Percentiles rank a stretch among this genome's conserved stretches.
These are phyloP conservation scores for Sarocladium brachiariae DNA, from an alignment of 2,329 filamentous ascomycete genomes.

Conservation along the genomic window DNA sequence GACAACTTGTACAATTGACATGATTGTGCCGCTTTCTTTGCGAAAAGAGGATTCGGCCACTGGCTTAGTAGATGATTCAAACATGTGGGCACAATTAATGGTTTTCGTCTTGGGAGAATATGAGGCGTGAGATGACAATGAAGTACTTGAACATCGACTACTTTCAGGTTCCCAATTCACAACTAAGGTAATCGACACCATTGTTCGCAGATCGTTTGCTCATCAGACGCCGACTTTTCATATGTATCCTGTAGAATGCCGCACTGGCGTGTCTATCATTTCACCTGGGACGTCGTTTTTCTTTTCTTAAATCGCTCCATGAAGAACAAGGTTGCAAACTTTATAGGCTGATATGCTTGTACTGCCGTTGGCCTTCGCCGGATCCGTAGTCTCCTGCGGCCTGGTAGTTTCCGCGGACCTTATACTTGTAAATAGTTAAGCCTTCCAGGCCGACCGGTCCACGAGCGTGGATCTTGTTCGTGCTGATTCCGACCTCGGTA, in stretches of 20 bases:
- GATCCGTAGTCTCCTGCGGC: conserved; percentile 69
- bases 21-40: background rate
- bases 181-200: too few relatives aligned
- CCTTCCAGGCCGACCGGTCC: conserved; percentile 93
- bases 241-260: background rate
- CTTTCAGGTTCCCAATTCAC: too few relatives aligned
- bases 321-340: conserved; percentile 32
- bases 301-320: conserved; percentile 18
- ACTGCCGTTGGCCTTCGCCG: conserved; percentile 51
- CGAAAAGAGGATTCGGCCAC: too few relatives aligned
- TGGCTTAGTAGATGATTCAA: background rate
- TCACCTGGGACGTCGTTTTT: background rate
- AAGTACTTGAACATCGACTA: background rate
- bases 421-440: conserved; percentile 95
- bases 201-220: background rate
- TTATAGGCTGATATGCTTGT: conserved; percentile 40
- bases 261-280: background rate
- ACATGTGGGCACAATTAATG: too few relatives aligned
- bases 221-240: background rate
- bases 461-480: conserved; percentile 94
- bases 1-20: background rate
- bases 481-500: conserved; percentile 96
- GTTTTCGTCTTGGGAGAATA: background rate
- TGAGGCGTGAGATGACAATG: background rate
- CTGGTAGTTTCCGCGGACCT: conserved; percentile 77